Base-by-base conservation (phyloP, 225 moss, liverwort and hornwort species). In the Antitrichia curtipendula region DNA sequence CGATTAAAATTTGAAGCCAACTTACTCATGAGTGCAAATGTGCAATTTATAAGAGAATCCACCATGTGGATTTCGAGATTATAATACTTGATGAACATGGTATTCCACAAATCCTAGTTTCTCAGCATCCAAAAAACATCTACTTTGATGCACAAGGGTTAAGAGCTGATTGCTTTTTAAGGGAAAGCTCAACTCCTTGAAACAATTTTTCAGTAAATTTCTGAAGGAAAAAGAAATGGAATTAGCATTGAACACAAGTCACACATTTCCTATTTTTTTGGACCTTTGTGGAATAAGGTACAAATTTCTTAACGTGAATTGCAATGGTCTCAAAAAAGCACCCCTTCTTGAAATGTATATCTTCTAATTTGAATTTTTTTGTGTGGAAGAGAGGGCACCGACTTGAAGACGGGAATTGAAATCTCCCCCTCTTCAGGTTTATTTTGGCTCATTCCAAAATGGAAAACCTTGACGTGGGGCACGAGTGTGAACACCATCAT, bases 301-400 rank as follows among this genome's bases (percentile, higher is more conserved):
- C 0, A 0, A 45, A 29, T 18, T 47, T 11, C 7, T 29, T 3
- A 73, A 29, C 2, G 29, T 10, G 5, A 18, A 18, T 29, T 0
- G 0, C 0, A 18, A 0, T 8, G 11, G 2, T 47, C 29, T 28
- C 7, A 1, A 28, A 17, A 3, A 16, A 28, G 6, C 2, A 27
- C 6, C 27, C 9, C 1, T 23, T 17, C 28, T 0, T 9, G 1
- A 25, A 71, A 43, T 43, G 16, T 43, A 9, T 0, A 43, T 3
- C 68, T 13, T 68, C 38, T 38, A 24, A 69, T 69, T 69, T 69
- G 8, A 19, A 74, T 49, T 18, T 69, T 23, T 64, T 23, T 23
- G 25, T 23, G 25, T 23, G 59, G 25, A 12, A 19, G 58, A 10
- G 29, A 4, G 29, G 27, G 9, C 43, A 27, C 8, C 2, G 0